Percentiles rank a stretch among this genome's conserved stretches.
Evolutionary conservation across 768 basidiomycete species (phyloP).

Genomic region (Obba rivulosa): DNA sequence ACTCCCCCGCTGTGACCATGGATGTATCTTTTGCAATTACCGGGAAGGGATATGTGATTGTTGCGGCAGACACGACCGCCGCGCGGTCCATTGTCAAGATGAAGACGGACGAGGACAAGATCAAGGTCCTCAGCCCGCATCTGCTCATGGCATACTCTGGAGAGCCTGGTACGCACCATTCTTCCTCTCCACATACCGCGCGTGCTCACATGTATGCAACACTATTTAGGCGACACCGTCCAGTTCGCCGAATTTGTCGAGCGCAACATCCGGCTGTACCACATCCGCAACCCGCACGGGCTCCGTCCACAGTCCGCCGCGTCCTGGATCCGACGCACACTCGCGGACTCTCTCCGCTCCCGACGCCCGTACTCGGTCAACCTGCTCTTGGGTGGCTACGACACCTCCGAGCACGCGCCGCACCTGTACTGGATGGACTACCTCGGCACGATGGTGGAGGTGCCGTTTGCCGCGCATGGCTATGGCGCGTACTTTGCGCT

Average conservation of each 20-base stretch:
- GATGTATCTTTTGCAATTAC: slow-evolving; percentile 88
- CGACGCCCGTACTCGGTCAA: slow-evolving; percentile 88
- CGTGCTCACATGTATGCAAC: too few species aligned
- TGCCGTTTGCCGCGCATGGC: slow-evolving; percentile 94
- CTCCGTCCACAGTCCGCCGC: slow-evolving; percentile 89
- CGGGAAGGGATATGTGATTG: slow-evolving; percentile 89
- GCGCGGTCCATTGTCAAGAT: slow-evolving; percentile 94
- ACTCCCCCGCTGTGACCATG: slow-evolving; percentile 43
- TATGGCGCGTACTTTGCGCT: slow-evolving; percentile 92
- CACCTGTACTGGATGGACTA: slow-evolving; percentile 96
- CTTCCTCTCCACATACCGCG: background rate
- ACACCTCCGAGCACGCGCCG: slow-evolving; percentile 66
- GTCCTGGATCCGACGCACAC: slow-evolving; percentile 88
- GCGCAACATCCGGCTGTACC: slow-evolving; percentile 92
- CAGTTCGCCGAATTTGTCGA: slow-evolving; percentile 97
- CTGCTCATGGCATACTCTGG: slow-evolving; percentile 94
- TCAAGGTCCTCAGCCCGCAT: slow-evolving; percentile 85
- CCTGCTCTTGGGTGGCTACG: slow-evolving; percentile 89
- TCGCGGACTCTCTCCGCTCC: slow-evolving; percentile 87
- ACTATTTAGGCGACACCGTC: slow-evolving; percentile 96
- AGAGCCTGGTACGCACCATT: slow-evolving; percentile 65
- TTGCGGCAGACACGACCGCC: slow-evolving; percentile 88
- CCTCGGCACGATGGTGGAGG: slow-evolving; percentile 81
- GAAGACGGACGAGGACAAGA: slow-evolving; percentile 96
- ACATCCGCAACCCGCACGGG: slow-evolving; percentile 88